Evolutionary conservation across 75 land plant species (phyloP).

Genomic region (Cupressus sempervirens): DNA sequence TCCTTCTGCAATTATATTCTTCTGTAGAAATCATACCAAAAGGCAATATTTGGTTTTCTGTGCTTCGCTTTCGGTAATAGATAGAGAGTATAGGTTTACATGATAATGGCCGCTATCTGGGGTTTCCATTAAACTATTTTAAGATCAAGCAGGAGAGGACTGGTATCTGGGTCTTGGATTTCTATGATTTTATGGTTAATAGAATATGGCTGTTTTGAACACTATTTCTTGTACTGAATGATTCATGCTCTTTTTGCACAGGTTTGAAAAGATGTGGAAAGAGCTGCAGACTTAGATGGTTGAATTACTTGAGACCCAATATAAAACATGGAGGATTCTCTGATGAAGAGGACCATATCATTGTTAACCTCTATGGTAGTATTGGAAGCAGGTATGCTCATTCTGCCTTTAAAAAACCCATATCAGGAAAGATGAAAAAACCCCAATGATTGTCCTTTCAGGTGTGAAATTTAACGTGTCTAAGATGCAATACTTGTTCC

Average conservation of each 20-base stretch:
- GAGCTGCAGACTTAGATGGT: constrained; percentile 80
- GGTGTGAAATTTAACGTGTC: background rate
- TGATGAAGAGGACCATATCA: constrained; percentile 64
- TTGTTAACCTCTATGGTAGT: constrained; percentile 41
- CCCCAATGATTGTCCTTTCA: too few relatives aligned
- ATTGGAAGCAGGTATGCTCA: constrained; percentile 49
- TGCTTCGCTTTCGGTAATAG: background rate
- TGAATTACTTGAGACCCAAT: constrained; percentile 72
- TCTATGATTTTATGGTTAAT: background rate
- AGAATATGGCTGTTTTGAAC: background rate
- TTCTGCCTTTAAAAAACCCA: background rate
- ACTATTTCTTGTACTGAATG: background rate
- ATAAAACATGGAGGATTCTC: constrained; percentile 73
- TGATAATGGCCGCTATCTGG: background rate
- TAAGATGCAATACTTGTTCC: background rate
- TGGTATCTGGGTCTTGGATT: background rate
- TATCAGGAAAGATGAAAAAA: background rate
- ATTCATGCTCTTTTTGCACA: background rate
- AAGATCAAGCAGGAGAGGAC: background rate
- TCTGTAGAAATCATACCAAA: background rate
- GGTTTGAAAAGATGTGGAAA: constrained; percentile 75
- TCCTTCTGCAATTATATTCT: background rate
- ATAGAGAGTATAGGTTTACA: background rate
- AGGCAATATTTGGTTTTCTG: too few relatives aligned
- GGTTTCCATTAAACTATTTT: background rate